A percentile compares a stretch with the other conserved stretches of the same genome.
These are phyloP conservation scores for Glycine soja DNA, from an alignment of 306 rosid species.

Conservation along the genomic window DNA sequence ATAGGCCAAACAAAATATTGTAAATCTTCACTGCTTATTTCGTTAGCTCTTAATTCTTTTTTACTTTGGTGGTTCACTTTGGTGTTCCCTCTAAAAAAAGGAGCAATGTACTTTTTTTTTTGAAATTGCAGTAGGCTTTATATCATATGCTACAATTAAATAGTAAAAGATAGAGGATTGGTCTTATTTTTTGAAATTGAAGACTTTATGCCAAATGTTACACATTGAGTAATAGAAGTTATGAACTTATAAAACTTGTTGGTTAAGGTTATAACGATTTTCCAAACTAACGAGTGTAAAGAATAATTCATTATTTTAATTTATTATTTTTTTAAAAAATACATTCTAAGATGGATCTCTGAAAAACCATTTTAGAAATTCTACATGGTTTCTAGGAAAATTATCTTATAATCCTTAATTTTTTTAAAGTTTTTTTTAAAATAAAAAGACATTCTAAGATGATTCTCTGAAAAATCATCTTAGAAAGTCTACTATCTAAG, in stretches of 20 bases:
- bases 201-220: background rate
- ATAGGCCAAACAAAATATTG: background rate
- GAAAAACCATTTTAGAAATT: too few species aligned
- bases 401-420: too few species aligned
- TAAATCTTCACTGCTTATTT: constrained; percentile 2
- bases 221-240: background rate
- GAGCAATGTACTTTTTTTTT: background rate
- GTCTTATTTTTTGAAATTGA: background rate
- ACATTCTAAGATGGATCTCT: too few species aligned
- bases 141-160: background rate
- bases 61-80: background rate
- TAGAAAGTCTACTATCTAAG: too few species aligned
- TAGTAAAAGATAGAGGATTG: background rate
- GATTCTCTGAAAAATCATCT: too few species aligned
- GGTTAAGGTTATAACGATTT: too few species aligned
- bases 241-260: background rate
- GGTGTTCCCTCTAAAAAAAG: background rate
- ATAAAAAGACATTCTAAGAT: too few species aligned
- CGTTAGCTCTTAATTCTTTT: background rate
- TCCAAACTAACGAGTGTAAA: too few species aligned
- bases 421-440: too few species aligned
- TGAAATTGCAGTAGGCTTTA: background rate
- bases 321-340: too few species aligned
- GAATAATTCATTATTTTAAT: too few species aligned
- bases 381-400: too few species aligned